Percentiles rank a stretch among this genome's conserved stretches.
phyloP scores from a whole-genome alignment of 2,329 filamentous ascomycete species.

The Alternaria dauci region DNA sequence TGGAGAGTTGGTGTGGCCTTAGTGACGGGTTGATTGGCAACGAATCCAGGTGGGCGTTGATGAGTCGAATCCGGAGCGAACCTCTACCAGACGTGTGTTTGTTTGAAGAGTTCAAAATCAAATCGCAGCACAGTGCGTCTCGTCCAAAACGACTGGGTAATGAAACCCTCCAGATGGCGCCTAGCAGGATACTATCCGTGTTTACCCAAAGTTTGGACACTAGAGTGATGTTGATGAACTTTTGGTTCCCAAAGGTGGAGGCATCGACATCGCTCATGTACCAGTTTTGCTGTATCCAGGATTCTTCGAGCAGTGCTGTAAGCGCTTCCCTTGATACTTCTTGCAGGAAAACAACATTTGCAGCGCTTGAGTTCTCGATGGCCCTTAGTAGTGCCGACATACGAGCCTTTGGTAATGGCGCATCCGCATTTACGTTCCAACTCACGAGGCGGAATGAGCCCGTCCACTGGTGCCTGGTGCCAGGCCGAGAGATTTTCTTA shows the following conservation, averaged over 20 bases:
- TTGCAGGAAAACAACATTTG: conserved; percentile 10
- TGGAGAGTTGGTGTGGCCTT: conserved; percentile 6
- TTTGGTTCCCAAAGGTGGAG: not conserved
- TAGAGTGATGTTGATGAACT: conserved; percentile 7
- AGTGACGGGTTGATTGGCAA: conserved; percentile 13
- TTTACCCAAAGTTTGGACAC: not conserved
- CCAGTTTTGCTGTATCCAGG: conserved; percentile 8
- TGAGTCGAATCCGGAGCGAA: not conserved
- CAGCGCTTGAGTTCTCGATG: not conserved
- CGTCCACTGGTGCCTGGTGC: conserved; percentile 2
- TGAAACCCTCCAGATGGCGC: conserved; percentile 3
- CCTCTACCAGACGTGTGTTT: not conserved
- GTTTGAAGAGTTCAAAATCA: conserved; percentile 5
- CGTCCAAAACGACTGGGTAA: conserved; percentile 12
- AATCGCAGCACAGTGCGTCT: conserved; percentile 12
- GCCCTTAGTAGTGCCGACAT: conserved; percentile 6
- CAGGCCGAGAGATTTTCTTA: not conserved
- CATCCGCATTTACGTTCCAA: conserved; percentile 7
- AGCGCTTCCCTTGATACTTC: conserved; percentile 7
- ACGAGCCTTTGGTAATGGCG: not conserved
- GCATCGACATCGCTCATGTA: conserved; percentile 2
- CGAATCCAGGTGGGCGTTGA: conserved; percentile 12
- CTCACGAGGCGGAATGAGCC: conserved; percentile 12
- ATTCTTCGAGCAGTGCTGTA: not conserved
- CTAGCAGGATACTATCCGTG: not conserved